A percentile compares a stretch with the other conserved stretches of the same genome.
Evolutionary conservation across 768 basidiomycete genomes (phyloP).

Genomic region (Boletus rubroflammeus): DNA sequence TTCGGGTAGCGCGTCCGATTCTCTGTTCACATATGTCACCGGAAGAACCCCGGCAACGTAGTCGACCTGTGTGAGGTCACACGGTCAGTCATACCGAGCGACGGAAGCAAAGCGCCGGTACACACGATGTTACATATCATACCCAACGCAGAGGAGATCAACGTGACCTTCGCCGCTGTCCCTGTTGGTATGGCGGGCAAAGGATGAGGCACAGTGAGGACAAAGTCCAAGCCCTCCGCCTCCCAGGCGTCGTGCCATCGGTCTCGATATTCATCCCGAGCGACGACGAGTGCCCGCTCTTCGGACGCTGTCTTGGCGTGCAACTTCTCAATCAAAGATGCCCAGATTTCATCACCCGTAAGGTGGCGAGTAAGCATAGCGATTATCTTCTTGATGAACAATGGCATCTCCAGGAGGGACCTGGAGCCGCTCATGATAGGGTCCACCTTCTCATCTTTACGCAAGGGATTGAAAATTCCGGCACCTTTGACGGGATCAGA

Average conservation of each 20-base stretch:
- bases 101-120: not conserved
- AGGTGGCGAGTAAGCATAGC: constrained; percentile 36
- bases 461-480: constrained; percentile 37
- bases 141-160: constrained; percentile 31
- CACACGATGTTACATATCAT: constrained; percentile 46
- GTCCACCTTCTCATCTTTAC: constrained; percentile 36
- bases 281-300: constrained; percentile 28
- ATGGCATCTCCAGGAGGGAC: constrained; percentile 25
- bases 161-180: constrained; percentile 32
- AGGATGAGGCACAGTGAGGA: constrained; percentile 39
- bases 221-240: constrained; percentile 38
- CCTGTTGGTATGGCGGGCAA: constrained; percentile 38
- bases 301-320: constrained; percentile 26
- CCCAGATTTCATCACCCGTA: constrained; percentile 25
- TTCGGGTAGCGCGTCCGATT: constrained; percentile 37
- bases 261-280: constrained; percentile 22
- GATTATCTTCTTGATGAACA: constrained; percentile 41
- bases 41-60: constrained; percentile 59
- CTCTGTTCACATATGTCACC: constrained; percentile 48
- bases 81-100: not conserved
- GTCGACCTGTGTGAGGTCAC: constrained; percentile 40
- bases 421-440: constrained; percentile 25
- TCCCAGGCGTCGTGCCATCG: constrained; percentile 40
- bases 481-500: constrained; percentile 33
- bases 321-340: constrained; percentile 35